Evolutionary conservation across 2,329 filamentous ascomycete genomes (phyloP).

Genomic region (Knoxdaviesia capensis): DNA sequence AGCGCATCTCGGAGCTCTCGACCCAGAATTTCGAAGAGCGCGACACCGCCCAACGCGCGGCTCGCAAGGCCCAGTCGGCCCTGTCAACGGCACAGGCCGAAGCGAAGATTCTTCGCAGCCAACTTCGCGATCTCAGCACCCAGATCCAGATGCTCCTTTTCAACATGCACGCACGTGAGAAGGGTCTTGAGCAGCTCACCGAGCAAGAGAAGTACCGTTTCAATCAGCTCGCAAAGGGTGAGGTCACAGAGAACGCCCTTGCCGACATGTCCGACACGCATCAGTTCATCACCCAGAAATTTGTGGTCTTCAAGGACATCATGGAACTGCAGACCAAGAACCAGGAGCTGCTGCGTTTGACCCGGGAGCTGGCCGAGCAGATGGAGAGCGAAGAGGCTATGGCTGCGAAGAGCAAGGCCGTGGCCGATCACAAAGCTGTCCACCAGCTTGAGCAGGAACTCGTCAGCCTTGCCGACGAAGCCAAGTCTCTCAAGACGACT

Average conservation of each 20-base stretch:
- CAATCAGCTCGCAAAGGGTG: conserved; percentile 56
- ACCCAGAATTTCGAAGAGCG: conserved; percentile 67
- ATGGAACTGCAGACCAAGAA: conserved; percentile 78
- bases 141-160: conserved; percentile 83
- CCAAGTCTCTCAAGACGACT: conserved; percentile 60
- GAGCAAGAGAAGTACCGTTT: conserved; percentile 56
- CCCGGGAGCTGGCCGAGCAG: conserved; percentile 65
- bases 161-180: conserved; percentile 65
- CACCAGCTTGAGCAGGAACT: conserved; percentile 52
- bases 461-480: conserved; percentile 61
- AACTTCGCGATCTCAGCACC: conserved; percentile 72
- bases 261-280: conserved; percentile 69
- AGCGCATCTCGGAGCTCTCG: conserved; percentile 68
- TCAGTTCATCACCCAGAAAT: conserved; percentile 68
- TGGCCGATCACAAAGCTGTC: conserved; percentile 51
- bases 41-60: conserved; percentile 57
- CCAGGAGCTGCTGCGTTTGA: conserved; percentile 60
- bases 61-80: conserved; percentile 59
- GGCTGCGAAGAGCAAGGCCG: conserved; percentile 39
- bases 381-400: conserved; percentile 83
- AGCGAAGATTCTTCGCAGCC: conserved; percentile 59
- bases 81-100: conserved; percentile 45
- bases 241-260: conserved; percentile 49
- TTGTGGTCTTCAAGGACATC: conserved; percentile 79
- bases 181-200: conserved; percentile 51